phyloP scores from a whole-genome alignment of 2,329 filamentous ascomycete species.

The Fusarium annulatum region DNA sequence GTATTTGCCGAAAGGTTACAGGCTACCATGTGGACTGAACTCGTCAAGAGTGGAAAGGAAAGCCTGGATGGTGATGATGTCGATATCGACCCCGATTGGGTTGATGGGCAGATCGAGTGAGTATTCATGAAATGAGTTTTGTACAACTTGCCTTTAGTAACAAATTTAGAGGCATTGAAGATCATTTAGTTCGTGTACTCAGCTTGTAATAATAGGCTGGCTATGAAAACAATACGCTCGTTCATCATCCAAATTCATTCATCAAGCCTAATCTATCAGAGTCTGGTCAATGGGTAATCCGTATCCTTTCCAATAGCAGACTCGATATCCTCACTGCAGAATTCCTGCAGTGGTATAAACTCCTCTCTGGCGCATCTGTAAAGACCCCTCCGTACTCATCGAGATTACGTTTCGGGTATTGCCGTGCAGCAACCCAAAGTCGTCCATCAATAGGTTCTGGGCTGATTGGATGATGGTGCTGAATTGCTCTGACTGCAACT shows the following conservation, averaged over 20 bases:
- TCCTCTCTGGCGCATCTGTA: background rate
- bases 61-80: background rate
- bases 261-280: conserved; percentile 27
- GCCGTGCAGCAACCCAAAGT: conserved; percentile 20
- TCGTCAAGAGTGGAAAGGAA: background rate
- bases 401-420: conserved; percentile 2
- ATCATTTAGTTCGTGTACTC: background rate
- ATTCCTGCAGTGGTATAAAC: background rate
- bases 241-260: too few species aligned
- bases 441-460: conserved; percentile 26
- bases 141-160: background rate
- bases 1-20: background rate
- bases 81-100: background rate
- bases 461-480: conserved; percentile 13
- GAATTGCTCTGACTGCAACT: background rate
- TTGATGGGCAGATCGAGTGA: background rate
- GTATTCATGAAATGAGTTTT: background rate
- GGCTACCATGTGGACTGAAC: background rate
- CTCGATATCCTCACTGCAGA: background rate
- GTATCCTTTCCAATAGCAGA: background rate
- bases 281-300: background rate
- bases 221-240: background rate
- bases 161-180: background rate
- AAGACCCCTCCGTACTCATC: conserved; percentile 30
- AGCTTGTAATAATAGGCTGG: background rate